These are phyloP conservation scores for Sonneratia alba DNA, from an alignment of 345 rosid genomes.

Conservation along the genomic window DNA sequence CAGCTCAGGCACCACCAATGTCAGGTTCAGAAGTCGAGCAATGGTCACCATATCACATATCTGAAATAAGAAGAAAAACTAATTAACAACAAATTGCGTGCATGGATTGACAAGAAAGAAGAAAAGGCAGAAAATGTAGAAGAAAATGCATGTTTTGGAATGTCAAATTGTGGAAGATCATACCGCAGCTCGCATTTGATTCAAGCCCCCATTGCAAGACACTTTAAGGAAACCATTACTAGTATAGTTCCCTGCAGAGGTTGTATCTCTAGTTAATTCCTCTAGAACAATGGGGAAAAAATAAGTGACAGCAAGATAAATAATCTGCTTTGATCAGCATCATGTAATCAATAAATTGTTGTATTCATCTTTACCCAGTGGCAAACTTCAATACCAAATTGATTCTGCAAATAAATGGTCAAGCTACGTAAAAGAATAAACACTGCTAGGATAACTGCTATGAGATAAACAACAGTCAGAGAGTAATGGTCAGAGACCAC, in stretches of 20 bases:
- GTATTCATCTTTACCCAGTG: neutral
- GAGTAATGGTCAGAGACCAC: neutral
- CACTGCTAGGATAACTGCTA: neutral
- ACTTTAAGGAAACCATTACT: constrained; percentile 78
- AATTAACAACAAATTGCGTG: constrained; percentile 10
- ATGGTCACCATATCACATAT: constrained; percentile 90
- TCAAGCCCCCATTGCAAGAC: constrained; percentile 87
- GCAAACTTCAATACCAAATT: neutral
- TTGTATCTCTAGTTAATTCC: constrained; percentile 4
- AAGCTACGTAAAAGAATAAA: neutral
- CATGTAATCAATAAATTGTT: neutral
- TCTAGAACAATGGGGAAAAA: neutral
- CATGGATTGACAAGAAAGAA: constrained; percentile 3
- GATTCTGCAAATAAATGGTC: neutral
- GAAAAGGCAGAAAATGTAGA: constrained; percentile 12
- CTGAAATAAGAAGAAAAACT: constrained; percentile 30
- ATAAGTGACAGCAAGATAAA: neutral
- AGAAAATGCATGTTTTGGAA: neutral
- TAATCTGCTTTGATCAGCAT: neutral
- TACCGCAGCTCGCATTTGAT: constrained; percentile 97
- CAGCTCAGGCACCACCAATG: constrained; percentile 91
- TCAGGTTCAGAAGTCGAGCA: constrained; percentile 84
- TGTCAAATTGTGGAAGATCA: constrained; percentile 19
- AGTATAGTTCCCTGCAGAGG: constrained; percentile 56
- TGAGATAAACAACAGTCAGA: neutral